These are phyloP conservation scores for Hypocreales sp. DNA, from an alignment of 2,329 filamentous ascomycete genomes.

Conservation along the genomic window DNA sequence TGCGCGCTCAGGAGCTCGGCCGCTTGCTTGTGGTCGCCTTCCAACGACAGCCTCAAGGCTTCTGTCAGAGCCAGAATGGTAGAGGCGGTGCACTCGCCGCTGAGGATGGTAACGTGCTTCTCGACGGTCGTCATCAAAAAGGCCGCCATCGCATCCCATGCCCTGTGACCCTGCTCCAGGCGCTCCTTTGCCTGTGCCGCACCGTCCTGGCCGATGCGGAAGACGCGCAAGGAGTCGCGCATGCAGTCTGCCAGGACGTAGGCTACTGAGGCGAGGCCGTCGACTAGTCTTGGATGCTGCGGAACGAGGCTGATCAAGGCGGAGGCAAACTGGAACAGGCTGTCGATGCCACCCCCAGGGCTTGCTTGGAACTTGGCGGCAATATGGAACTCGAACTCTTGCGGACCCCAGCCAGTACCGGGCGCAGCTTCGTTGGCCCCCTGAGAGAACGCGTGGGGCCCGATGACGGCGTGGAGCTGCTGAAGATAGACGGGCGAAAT, in stretches of 20 bases:
- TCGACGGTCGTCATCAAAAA: conserved; percentile 33
- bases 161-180: conserved; percentile 22
- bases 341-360: conserved; percentile 24
- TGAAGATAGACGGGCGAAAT: conserved; percentile 24
- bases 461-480: conserved; percentile 20
- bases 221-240: conserved; percentile 11
- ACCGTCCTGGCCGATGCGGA: conserved; percentile 7
- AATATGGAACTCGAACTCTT: conserved; percentile 15
- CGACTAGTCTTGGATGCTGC: conserved; percentile 29
- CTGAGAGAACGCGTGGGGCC: conserved; percentile 6
- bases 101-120: conserved; percentile 37
- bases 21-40: conserved; percentile 20
- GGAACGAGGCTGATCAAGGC: conserved; percentile 23
- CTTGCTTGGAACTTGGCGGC: conserved; percentile 26
- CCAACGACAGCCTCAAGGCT: conserved; percentile 26
- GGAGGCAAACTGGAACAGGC: conserved; percentile 26
- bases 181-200: conserved; percentile 13
- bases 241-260: conserved; percentile 18
- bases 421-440: conserved; percentile 5
- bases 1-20: conserved; percentile 11
- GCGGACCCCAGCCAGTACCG: conserved; percentile 2
- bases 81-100: conserved; percentile 23
- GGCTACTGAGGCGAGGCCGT: conserved; percentile 23
- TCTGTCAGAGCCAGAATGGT: conserved; percentile 26
- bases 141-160: conserved; percentile 26